phyloP scores from a whole-genome alignment of 2,329 filamentous ascomycete species.

The Volutella citrinella region DNA sequence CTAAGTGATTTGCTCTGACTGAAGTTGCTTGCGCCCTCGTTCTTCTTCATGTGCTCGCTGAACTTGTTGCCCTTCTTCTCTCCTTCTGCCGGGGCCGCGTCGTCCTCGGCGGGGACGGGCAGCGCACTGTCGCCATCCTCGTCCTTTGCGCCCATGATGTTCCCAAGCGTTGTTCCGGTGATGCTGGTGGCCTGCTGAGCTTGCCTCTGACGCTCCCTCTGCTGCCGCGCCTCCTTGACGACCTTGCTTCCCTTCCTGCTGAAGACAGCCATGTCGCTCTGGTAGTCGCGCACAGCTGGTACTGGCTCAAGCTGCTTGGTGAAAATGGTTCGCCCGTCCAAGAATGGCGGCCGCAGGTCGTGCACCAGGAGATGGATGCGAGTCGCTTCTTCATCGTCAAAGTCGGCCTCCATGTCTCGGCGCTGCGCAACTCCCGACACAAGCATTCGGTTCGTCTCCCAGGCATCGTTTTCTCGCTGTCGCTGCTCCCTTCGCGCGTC shows the following conservation, averaged over 20 bases:
- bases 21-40: conserved; percentile 82
- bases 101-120: conserved; percentile 70
- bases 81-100: conserved; percentile 54
- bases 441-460: conserved; percentile 98
- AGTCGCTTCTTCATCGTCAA: conserved; percentile 87
- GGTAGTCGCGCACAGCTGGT: conserved; percentile 84
- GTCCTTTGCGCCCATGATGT: conserved; percentile 93
- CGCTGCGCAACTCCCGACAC: conserved; percentile 93
- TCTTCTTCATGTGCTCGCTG: conserved; percentile 83
- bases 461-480: conserved; percentile 92
- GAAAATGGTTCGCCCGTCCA: conserved; percentile 93
- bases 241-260: conserved; percentile 92
- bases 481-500: conserved; percentile 74
- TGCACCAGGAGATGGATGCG: conserved; percentile 90
- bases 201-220: conserved; percentile 89
- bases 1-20: conserved; percentile 86
- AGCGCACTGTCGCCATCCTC: conserved; percentile 88
- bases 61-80: conserved; percentile 65
- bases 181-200: conserved; percentile 93
- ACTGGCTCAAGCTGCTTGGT: conserved; percentile 97
- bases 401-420: conserved; percentile 75
- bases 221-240: conserved; percentile 85
- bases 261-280: conserved; percentile 99
- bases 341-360: conserved; percentile 87
- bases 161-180: conserved; percentile 87